phyloP scores from a whole-genome alignment of 306 rosid genomes.

The Biancaea sappan region DNA sequence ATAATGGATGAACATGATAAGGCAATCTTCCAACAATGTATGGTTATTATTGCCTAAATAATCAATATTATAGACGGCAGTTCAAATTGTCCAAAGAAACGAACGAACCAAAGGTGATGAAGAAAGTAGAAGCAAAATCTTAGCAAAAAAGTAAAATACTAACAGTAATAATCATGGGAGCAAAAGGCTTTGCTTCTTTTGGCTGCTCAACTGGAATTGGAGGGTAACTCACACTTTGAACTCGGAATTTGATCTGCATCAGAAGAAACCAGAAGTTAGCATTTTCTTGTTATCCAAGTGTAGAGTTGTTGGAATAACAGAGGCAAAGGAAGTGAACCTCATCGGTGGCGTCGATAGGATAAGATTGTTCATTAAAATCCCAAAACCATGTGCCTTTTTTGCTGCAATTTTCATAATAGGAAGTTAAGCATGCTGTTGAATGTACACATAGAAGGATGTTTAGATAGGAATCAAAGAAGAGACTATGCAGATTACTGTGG shows the following conservation, averaged over 20 bases:
- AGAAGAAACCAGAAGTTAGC: conserved; percentile 26
- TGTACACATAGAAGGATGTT: neutral
- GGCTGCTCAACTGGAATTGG: conserved; percentile 70
- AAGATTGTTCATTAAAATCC: conserved; percentile 42
- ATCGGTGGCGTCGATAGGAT: conserved; percentile 46
- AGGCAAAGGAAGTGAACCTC: conserved; percentile 50
- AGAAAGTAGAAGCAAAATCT: conserved; percentile 27
- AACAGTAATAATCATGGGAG: conserved; percentile 75
- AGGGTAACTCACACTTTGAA: conserved; percentile 65
- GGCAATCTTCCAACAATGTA: neutral
- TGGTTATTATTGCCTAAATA: too few relatives aligned
- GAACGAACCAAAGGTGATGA: neutral
- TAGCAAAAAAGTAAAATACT: conserved; percentile 35
- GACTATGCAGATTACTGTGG: conserved; percentile 24
- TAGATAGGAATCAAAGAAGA: neutral
- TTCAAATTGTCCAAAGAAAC: neutral
- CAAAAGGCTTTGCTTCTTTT: conserved; percentile 70
- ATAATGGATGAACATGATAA: neutral
- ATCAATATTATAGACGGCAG: too few relatives aligned
- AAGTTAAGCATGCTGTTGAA: conserved; percentile 13
- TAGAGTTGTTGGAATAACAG: neutral
- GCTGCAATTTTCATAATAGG: conserved; percentile 41
- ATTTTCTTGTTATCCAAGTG: conserved; percentile 20
- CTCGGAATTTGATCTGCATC: conserved; percentile 62
- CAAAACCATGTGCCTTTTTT: conserved; percentile 58